These are phyloP conservation scores for Erysiphe neolycopersici DNA, from an alignment of 2,329 filamentous ascomycete genomes.

Conservation along the genomic window DNA sequence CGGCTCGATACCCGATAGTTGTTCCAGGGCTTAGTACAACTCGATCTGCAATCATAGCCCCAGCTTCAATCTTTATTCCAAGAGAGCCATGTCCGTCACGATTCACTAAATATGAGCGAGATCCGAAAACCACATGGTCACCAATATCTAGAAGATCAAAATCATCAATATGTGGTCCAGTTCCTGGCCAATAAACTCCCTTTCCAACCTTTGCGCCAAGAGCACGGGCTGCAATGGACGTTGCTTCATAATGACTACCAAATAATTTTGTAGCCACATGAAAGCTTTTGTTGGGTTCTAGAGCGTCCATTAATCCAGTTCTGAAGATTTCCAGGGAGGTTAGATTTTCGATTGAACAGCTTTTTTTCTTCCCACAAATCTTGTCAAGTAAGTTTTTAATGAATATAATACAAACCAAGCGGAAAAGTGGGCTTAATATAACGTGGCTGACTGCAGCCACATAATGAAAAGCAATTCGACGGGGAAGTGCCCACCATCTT, in stretches of 20 bases:
- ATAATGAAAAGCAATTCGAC: constrained; percentile 23
- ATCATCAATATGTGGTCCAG: constrained; percentile 24
- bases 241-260: constrained; percentile 27
- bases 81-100: constrained; percentile 24
- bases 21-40: constrained; percentile 25
- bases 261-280: constrained; percentile 23
- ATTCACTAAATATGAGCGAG: constrained; percentile 24
- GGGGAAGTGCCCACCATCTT: constrained; percentile 21
- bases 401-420: constrained; percentile 12
- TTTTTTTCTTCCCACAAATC: constrained; percentile 13
- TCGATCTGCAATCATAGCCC: constrained; percentile 29
- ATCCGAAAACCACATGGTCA: constrained; percentile 32
- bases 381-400: constrained; percentile 17
- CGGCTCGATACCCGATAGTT: constrained; percentile 20
- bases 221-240: constrained; percentile 22
- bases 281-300: constrained; percentile 15
- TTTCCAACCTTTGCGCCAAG: constrained; percentile 25
- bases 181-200: constrained; percentile 30
- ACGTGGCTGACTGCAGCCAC: constrained; percentile 18
- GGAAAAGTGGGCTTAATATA: constrained; percentile 2
- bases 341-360: constrained; percentile 18
- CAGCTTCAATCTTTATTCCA: constrained; percentile 19
- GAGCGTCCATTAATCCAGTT: constrained; percentile 17
- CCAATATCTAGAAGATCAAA: constrained; percentile 28
- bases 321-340: constrained; percentile 6